These are phyloP conservation scores for Cenococcum geophilum DNA, from an alignment of 495 filamentous ascomycete genomes.

Conservation along the genomic window DNA sequence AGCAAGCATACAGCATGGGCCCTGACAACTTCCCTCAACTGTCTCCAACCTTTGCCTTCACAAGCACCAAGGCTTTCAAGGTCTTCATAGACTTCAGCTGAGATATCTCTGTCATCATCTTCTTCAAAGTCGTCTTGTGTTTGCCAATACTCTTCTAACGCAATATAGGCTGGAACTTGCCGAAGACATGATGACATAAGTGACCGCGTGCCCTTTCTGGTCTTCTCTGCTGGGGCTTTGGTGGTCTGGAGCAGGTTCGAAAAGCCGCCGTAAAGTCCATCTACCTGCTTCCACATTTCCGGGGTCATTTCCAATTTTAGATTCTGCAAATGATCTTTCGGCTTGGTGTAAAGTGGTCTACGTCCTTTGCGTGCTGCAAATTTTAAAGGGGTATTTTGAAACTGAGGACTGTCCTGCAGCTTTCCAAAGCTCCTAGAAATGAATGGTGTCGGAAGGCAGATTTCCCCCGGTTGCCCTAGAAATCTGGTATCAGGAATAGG, in stretches of 20 bases:
- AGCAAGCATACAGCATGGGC: slow-evolving; percentile 25
- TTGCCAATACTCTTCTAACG: slow-evolving; percentile 24
- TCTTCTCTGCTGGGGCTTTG: slow-evolving; percentile 6
- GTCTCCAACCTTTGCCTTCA: slow-evolving; percentile 21
- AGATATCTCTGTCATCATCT: slow-evolving; percentile 23
- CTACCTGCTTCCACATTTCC: slow-evolving; percentile 15
- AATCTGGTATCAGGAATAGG: neutral
- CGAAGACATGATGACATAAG: slow-evolving; percentile 20
- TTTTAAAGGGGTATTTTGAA: slow-evolving; percentile 18
- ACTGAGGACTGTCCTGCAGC: slow-evolving; percentile 18
- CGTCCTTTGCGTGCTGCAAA: slow-evolving; percentile 3
- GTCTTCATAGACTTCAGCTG: slow-evolving; percentile 23
- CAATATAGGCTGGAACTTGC: slow-evolving; percentile 27
- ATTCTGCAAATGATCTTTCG: slow-evolving; percentile 10
- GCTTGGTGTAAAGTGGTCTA: slow-evolving; percentile 7
- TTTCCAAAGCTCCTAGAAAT: slow-evolving; percentile 11
- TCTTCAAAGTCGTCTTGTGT: slow-evolving; percentile 12
- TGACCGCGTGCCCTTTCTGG: slow-evolving; percentile 21
- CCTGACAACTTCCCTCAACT: slow-evolving; percentile 19
- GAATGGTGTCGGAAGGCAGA: slow-evolving; percentile 24
- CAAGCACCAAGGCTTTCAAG: slow-evolving; percentile 16
- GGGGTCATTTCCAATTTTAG: slow-evolving; percentile 26
- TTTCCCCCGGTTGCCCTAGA: slow-evolving; percentile 20
- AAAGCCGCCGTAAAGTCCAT: slow-evolving; percentile 23
- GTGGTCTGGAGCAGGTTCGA: slow-evolving; percentile 26